Evolutionary conservation across 139 green algal genomes (phyloP), one percentile per base, ranked within the genome.

Genomic region (Chlamydomonas schloesseri): DNA sequence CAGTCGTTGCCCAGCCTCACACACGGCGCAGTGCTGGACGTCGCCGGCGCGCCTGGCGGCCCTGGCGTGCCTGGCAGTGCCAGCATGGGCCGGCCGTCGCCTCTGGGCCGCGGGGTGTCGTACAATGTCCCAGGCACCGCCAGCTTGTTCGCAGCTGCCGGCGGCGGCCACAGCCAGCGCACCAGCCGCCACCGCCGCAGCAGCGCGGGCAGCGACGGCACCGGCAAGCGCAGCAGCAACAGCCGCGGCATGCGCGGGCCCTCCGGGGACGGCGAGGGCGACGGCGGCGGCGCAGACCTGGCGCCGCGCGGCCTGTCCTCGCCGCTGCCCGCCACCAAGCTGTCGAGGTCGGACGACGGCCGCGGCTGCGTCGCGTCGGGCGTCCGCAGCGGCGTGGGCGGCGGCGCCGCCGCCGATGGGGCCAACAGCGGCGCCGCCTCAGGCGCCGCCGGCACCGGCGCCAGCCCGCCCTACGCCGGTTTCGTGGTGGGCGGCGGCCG

Each of bases 241-340:
- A 83, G 36, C 55, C 57, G 58, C 55, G 70, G 76, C 76, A 62
- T 62, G 11, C 37, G 76, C 13, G 60, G 60, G 4, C 33, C 60
- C 18, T 73, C 76, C 28, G 23, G 33, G 15, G 42, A 65, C 18
- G 78, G 78, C 26, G 77, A 46, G 3, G 77, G 50, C 28, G 47
- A 13, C 6, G 42, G 36, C 14, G 34, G 37, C 53, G 14, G 2
- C 3, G 58, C 14, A 28, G 60, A 73, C 33, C 24, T 81, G 53
- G 42, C 37, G 34, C 31, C 20, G 26, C 64, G 37, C 6, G 78
- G 78, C 8, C 78, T 73, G 17, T 84, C 78, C 20, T 84, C 78
- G 33, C 78, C 78, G 42, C 78, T 84, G 28, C 78, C 55, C 6
- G 55, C 55, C 9, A 23, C 55, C 55, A 24, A 62, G 18, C 20